Conservation (phyloP, 2,329 filamentous ascomycete genomes). For the Periconia macrospinosa region DNA sequence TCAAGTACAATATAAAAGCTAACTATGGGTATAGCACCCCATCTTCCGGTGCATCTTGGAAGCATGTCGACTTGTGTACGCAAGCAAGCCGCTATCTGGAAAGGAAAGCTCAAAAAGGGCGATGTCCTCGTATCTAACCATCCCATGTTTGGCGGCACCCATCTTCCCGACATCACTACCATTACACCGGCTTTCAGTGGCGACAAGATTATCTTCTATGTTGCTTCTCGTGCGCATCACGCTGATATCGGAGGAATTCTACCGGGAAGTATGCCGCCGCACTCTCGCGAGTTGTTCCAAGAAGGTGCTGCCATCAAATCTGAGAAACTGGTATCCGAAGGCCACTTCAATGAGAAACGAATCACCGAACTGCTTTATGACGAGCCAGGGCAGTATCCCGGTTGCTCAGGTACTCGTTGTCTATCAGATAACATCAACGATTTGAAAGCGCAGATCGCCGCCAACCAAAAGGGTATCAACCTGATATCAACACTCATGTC, state of each 20-base stretch:
- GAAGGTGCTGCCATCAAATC: constrained; percentile 60
- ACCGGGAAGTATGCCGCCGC: constrained; percentile 80
- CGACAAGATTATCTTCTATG: constrained; percentile 78
- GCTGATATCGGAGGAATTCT: constrained; percentile 84
- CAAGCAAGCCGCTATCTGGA: constrained; percentile 79
- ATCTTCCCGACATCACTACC: constrained; percentile 81
- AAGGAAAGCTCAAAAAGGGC: constrained; percentile 73
- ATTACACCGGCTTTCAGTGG: constrained; percentile 78
- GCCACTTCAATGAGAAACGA: constrained; percentile 75
- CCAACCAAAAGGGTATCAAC: constrained; percentile 82
- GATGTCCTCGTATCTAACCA: constrained; percentile 86
- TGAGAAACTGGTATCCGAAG: constrained; percentile 72
- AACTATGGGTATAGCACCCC: constrained; percentile 61
- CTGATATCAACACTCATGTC: constrained; percentile 74
- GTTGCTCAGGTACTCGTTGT: constrained; percentile 77
- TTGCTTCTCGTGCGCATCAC: constrained; percentile 78
- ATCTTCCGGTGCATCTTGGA: constrained; percentile 78
- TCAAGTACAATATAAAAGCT: constrained; percentile 1
- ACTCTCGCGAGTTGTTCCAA: constrained; percentile 63
- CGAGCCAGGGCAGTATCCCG: constrained; percentile 73
- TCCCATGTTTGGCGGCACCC: constrained; percentile 80
- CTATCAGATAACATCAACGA: constrained; percentile 84
- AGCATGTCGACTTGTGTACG: constrained; percentile 84
- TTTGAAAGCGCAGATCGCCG: constrained; percentile 82
- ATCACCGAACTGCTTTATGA: constrained; percentile 72